phyloP scores from a whole-genome alignment of 345 rosid species.

The Citrus trifoliata region DNA sequence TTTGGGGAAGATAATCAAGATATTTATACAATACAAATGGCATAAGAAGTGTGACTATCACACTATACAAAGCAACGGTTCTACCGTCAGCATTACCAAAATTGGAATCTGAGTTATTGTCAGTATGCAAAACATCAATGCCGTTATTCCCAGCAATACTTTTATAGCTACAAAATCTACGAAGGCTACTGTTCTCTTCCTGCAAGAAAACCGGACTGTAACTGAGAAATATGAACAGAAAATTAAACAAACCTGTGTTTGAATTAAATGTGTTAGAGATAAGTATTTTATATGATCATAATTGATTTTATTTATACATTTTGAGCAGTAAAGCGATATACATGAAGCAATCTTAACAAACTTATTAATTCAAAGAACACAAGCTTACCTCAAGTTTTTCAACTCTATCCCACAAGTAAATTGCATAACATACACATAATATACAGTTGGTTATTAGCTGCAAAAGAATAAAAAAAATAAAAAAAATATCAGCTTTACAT shows the following conservation, averaged over 20 bases:
- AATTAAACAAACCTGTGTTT: background rate
- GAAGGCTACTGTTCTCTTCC: constrained; percentile 62
- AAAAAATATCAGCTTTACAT: background rate
- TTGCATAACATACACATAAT: constrained; percentile 41
- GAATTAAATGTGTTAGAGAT: background rate
- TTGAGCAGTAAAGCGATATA: background rate
- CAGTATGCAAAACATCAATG: constrained; percentile 28
- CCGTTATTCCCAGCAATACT: constrained; percentile 23
- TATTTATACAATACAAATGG: constrained; percentile 71
- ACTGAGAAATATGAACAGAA: constrained; percentile 4
- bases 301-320: background rate
- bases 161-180: constrained; percentile 36
- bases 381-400: constrained; percentile 59
- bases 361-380: background rate
- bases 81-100: constrained; percentile 48
- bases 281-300: background rate
- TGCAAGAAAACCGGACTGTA: constrained; percentile 33
- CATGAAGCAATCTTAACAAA: background rate
- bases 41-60: constrained; percentile 46
- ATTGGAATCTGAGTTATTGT: constrained; percentile 21
- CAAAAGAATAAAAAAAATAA: constrained; percentile 17
- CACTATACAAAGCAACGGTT: constrained; percentile 58
- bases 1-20: constrained; percentile 61
- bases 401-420: constrained; percentile 48
- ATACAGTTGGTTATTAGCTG: constrained; percentile 59